Evolutionary conservation across 2,329 filamentous ascomycete species (phyloP).

Genomic region (Stagonosporopsis vannaccii): DNA sequence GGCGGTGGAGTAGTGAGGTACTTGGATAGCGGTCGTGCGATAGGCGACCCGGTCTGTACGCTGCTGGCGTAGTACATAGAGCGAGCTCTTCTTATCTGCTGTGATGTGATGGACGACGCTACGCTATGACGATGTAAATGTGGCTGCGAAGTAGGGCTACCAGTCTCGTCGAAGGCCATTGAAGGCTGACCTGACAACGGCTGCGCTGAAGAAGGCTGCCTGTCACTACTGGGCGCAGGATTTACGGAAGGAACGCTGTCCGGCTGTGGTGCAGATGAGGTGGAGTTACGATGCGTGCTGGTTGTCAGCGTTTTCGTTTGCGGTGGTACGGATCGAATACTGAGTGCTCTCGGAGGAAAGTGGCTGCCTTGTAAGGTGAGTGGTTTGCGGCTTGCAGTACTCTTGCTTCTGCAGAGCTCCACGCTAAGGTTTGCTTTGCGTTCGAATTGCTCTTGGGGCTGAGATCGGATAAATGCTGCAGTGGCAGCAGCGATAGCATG

Average conservation of each 20-base stretch:
- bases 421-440: slow-evolving; percentile 24
- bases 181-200: slow-evolving; percentile 33
- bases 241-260: slow-evolving; percentile 35
- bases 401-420: slow-evolving; percentile 40
- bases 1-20: slow-evolving; percentile 40
- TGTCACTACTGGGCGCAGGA: slow-evolving; percentile 14
- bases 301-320: slow-evolving; percentile 21
- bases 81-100: slow-evolving; percentile 48
- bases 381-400: slow-evolving; percentile 45
- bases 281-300: slow-evolving; percentile 20
- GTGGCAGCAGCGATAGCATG: slow-evolving; percentile 51
- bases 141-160: slow-evolving; percentile 36
- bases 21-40: slow-evolving; percentile 43
- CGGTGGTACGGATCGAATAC: slow-evolving; percentile 33
- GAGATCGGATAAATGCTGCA: slow-evolving; percentile 45
- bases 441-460: slow-evolving; percentile 29
- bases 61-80: slow-evolving; percentile 51
- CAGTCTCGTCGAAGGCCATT: slow-evolving; percentile 32
- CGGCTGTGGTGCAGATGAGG: slow-evolving; percentile 17
- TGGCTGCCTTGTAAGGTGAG: slow-evolving; percentile 45
- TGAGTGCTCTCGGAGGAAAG: slow-evolving; percentile 45
- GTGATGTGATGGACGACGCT: slow-evolving; percentile 40
- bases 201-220: not conserved
- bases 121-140: slow-evolving; percentile 31
- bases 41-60: slow-evolving; percentile 47